Conservation (phyloP, 2,329 filamentous ascomycete genomes). For the Pseudogymnoascus sp. region DNA sequence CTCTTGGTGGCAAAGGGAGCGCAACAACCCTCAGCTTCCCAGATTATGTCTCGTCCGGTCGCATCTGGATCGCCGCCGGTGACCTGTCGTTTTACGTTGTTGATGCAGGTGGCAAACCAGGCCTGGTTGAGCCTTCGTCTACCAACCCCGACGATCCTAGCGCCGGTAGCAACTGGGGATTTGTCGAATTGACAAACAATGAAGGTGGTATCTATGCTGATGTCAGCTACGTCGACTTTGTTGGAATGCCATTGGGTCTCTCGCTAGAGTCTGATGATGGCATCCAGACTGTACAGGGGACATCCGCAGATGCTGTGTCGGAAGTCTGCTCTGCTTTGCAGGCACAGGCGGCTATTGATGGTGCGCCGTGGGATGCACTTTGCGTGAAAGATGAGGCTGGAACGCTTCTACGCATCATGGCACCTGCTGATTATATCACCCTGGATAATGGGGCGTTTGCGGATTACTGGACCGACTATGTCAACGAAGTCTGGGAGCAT, state of each 20-base stretch:
- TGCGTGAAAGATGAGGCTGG: constrained; percentile 24
- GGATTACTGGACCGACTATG: constrained; percentile 38
- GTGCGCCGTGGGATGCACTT: constrained; percentile 50
- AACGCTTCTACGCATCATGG: constrained; percentile 33
- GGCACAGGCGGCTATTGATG: constrained; percentile 47
- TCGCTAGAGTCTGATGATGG: constrained; percentile 38
- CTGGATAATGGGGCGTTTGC: constrained; percentile 34
- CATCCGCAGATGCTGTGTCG: constrained; percentile 48
- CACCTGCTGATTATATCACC: constrained; percentile 28
- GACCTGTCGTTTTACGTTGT: constrained; percentile 57
- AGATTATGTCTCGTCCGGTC: constrained; percentile 55
- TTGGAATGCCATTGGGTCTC: constrained; percentile 55
- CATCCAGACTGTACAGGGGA: constrained; percentile 49
- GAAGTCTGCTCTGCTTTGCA: constrained; percentile 45
- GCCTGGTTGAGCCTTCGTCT: constrained; percentile 66
- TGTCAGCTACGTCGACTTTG: constrained; percentile 70
- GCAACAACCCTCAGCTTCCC: constrained; percentile 58
- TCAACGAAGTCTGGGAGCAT: constrained; percentile 37
- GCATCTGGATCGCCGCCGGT: constrained; percentile 63
- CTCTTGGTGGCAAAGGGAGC: constrained; percentile 52
- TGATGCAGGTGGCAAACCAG: constrained; percentile 51
- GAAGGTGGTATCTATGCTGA: constrained; percentile 55
- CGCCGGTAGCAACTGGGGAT: constrained; percentile 55
- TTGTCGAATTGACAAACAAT: constrained; percentile 65
- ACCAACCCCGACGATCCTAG: constrained; percentile 59